Conservation (phyloP, 2,329 filamentous ascomycete genomes). For the Teratosphaeria pseudoeucalypti region DNA sequence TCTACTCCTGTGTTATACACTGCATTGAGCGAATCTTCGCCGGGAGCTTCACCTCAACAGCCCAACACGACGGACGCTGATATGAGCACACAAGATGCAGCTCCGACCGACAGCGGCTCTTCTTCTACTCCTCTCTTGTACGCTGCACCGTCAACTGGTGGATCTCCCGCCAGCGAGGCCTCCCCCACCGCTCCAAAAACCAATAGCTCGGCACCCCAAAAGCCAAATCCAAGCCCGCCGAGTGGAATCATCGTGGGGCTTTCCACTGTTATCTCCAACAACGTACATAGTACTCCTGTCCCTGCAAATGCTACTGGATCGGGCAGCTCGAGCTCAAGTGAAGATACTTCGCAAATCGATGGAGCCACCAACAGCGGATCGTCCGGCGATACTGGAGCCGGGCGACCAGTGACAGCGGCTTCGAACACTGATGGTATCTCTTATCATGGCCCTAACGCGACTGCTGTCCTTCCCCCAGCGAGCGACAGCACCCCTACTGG, state of each 20-base stretch:
- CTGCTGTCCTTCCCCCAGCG: neutral
- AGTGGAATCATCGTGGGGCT: slow-evolving; percentile 24
- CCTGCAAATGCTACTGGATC: neutral
- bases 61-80: too few relatives aligned
- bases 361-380: neutral
- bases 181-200: slow-evolving; percentile 1
- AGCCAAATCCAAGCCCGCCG: slow-evolving; percentile 2
- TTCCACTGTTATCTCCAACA: slow-evolving; percentile 14
- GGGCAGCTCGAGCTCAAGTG: neutral
- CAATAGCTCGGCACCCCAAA: slow-evolving; percentile 2
- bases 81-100: too few relatives aligned
- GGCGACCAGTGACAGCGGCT: neutral
- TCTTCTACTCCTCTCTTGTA: neutral
- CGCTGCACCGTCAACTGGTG: neutral
- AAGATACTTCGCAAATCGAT: neutral
- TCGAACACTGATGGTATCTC: neutral
- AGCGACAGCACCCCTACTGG: neutral
- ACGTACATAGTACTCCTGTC: neutral
- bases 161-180: neutral
- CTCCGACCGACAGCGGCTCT: too few relatives aligned
- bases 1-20: neutral
- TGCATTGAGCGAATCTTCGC: too few relatives aligned
- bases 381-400: neutral
- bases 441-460: neutral
- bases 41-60: too few relatives aligned